Evolutionary conservation across 1,139 yeast species (phyloP), one percentile per base, ranked within the genome.

Genomic region (Pichia sp.): DNA sequence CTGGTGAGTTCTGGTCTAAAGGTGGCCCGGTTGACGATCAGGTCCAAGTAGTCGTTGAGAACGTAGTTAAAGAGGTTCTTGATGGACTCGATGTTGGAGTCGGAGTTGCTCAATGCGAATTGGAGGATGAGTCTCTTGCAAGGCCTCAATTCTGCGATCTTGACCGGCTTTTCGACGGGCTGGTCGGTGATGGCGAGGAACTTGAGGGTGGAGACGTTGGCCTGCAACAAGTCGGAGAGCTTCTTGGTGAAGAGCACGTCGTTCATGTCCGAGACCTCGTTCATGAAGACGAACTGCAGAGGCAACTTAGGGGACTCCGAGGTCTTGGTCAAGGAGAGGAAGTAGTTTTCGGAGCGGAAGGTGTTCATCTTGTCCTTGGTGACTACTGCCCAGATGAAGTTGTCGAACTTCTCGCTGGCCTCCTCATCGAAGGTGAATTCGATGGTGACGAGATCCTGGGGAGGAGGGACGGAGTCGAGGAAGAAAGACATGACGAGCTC

Each of bases 181-280:
- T 89, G 87, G 70, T 93, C 99, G 52, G 97, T 88, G 67, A 91
- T 78, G 40, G 95, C 85, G 62, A 93, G 69, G 66, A 70, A 86
- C 65, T 83, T 82, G 64, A 92, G 73, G 53, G 80, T 73, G 9
- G 76, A 69, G 47, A 82, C 81, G 55, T 85, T 73, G 55, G 76
- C 75, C 14, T 68, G 64, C 59, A 87, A 69, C 36, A 81, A 75
- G 55, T 78, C 79, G 42, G 76, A 71, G 47, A 83, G 72, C 56
- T 77, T 80, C 56, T 82, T 76, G 58, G 76, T 77, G 61, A 79
- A 76, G 56, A 87, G 73, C 61, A 81, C 75, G 7, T 84, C 90
- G 64, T 85, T 90, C 71, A 89, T 77, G 69, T 92, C 98, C 58
- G 83, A 79, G 56, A 83, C 83, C 75, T 93, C 99, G 64, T 89